phyloP scores from a whole-genome alignment of 306 rosid genomes.

The Quercus robur region DNA sequence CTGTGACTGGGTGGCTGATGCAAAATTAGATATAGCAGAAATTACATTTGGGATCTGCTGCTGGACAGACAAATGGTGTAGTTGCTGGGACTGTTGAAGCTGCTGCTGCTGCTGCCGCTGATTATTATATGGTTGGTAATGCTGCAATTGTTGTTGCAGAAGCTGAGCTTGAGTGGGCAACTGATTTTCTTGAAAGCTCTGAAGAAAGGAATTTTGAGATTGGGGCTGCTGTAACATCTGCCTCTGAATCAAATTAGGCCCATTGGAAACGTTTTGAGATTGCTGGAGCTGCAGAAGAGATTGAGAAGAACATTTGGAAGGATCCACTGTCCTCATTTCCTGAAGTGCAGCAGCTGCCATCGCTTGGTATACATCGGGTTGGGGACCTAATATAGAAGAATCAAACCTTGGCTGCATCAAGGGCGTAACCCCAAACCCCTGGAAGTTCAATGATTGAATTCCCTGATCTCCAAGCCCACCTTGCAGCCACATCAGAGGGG shows the following conservation, averaged over 20 bases:
- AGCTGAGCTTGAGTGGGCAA: slow-evolving; percentile 42
- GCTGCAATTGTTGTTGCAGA: slow-evolving; percentile 64
- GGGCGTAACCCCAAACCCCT: slow-evolving; percentile 75
- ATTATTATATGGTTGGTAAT: slow-evolving; percentile 48
- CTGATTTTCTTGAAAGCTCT: slow-evolving; percentile 52
- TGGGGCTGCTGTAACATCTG: slow-evolving; percentile 83
- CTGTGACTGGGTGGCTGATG: slow-evolving; percentile 61
- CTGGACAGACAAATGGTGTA: slow-evolving; percentile 50
- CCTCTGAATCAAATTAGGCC: slow-evolving; percentile 65
- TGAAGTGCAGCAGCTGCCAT: slow-evolving; percentile 93
- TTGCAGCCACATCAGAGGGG: slow-evolving; percentile 81
- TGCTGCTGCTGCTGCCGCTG: slow-evolving; percentile 44
- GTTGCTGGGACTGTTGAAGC: slow-evolving; percentile 42
- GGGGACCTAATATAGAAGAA: slow-evolving; percentile 70
- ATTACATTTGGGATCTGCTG: slow-evolving; percentile 58
- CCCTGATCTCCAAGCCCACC: slow-evolving; percentile 67
- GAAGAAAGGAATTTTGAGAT: slow-evolving; percentile 64
- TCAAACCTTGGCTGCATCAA: slow-evolving; percentile 94
- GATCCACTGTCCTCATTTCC: slow-evolving; percentile 77
- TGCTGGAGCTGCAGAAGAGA: slow-evolving; percentile 83
- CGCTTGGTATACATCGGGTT: slow-evolving; percentile 82
- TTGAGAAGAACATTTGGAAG: slow-evolving; percentile 56
- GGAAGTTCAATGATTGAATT: slow-evolving; percentile 70
- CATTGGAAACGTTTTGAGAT: slow-evolving; percentile 50
- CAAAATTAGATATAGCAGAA: slow-evolving; percentile 71